Percentiles rank a stretch among this genome's conserved stretches.
phyloP scores from a whole-genome alignment of 2,329 filamentous ascomycete species.

The Alternaria triticina region DNA sequence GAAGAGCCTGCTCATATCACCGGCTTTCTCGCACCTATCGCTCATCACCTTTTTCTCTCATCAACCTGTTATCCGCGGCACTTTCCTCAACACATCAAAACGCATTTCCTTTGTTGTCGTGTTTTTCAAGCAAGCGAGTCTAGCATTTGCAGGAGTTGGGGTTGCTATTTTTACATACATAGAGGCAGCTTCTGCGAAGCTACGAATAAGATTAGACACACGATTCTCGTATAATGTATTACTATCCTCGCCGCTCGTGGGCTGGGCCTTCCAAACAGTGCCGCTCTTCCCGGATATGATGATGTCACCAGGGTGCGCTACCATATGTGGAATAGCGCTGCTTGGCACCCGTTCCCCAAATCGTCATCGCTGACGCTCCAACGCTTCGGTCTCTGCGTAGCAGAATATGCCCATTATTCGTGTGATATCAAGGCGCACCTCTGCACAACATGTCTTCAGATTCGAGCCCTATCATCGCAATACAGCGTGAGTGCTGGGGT shows the following conservation, averaged over 20 bases:
- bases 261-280: not conserved
- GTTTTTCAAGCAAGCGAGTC: constrained; percentile 8
- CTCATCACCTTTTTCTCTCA: not conserved
- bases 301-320: not conserved
- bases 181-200: not conserved
- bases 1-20: not conserved
- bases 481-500: not conserved
- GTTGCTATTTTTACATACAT: not conserved
- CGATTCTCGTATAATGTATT: not conserved
- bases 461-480: not conserved
- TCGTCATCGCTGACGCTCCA: not conserved
- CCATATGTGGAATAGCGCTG: not conserved
- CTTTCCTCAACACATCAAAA: not conserved
- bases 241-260: not conserved
- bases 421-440: not conserved
- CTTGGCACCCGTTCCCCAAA: not conserved
- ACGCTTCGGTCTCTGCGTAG: not conserved
- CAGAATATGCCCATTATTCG: fast-evolving
- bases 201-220: not conserved
- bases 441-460: not conserved
- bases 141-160: constrained; percentile 8
- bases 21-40: not conserved
- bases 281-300: not conserved
- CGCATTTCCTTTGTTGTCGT: not conserved
- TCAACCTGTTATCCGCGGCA: not conserved